Percentiles rank a stretch among this genome's conserved stretches.
These are phyloP conservation scores for Kwoniella botswanensis DNA, from an alignment of 768 basidiomycete species.

Conservation along the genomic window DNA sequence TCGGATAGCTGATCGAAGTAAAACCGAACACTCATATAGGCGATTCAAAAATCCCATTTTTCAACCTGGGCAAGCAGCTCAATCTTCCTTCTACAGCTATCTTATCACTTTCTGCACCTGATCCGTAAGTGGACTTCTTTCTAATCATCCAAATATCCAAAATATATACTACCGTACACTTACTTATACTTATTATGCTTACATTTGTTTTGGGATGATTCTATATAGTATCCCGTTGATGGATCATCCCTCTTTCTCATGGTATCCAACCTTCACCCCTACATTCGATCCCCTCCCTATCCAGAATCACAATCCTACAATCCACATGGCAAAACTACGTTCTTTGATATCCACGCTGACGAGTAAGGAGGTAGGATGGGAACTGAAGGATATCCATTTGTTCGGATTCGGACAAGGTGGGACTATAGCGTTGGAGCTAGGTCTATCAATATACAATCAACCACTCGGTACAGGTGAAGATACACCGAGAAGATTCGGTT, in stretches of 20 bases:
- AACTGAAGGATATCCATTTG: constrained; percentile 45
- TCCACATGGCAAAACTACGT: constrained; percentile 27
- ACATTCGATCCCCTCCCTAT: constrained; percentile 45
- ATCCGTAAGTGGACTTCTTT: constrained; percentile 40
- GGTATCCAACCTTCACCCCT: constrained; percentile 50
- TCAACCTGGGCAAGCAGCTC: constrained; percentile 44
- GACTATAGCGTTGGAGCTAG: constrained; percentile 49
- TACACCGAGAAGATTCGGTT: constrained; percentile 33
- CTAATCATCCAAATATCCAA: background rate
- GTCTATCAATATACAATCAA: constrained; percentile 30
- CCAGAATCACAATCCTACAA: constrained; percentile 35
- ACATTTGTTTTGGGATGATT: background rate
- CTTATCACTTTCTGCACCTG: constrained; percentile 48
- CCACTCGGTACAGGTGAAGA: background rate
- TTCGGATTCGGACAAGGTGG: constrained; percentile 57
- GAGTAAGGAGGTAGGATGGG: constrained; percentile 41
- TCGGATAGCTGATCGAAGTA: background rate
- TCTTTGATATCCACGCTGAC: constrained; percentile 35
- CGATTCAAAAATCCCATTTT: constrained; percentile 52
- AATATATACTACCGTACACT: background rate
- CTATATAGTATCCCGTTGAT: constrained; percentile 42
- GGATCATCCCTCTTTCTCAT: constrained; percentile 46
- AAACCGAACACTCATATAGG: constrained; percentile 29
- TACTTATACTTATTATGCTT: background rate
- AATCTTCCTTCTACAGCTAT: constrained; percentile 53